Base-by-base conservation (phyloP, 1,139 yeast species). In the Geotrichum klebahnii region DNA sequence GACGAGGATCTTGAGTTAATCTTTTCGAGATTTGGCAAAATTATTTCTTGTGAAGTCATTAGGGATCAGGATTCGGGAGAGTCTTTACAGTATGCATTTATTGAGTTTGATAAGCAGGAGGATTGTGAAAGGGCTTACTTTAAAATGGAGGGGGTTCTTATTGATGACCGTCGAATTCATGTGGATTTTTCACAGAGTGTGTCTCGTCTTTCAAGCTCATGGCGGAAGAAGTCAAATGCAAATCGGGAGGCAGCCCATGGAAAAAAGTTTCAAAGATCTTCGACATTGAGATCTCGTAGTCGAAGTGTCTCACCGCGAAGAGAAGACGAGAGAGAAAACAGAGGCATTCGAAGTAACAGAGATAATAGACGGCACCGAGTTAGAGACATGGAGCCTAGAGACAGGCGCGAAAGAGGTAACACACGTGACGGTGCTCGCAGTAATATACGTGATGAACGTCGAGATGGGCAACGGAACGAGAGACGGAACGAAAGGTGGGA, bases 131-230 rank as follows among this genome's bases (percentile, higher is more conserved):
- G 62, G 23, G 88, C 88, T 0, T 82, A 79, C 60, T 66, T 70
- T 48, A 78, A 77, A 58, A 78, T 82, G 77, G 78, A 79, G 39
- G 76, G 76, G 10, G 83, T 79, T 6, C 60, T 82, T 42, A 79
- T 82, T 36, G 89, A 82, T 60, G 89, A 84, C 49, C 66, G 76
- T 29, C 70, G 84, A 46, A 75, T 82, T 24, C 79, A 79, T 54
- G 84, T 82, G 44, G 88, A 82, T 61, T 82, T 82, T 67, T 77
- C 84, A 45, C 89, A 82, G 60, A 78, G 84, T 56, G 72, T 71
- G 16, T 45, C 61, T 9, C 50, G 55, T 16, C 46, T 60, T 17
- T 55, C 57, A 38, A 53, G 51, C n/a, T 41, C 48, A 4, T 59
- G 63, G 62, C 46, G 61, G 28, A 39, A 45, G 9, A 44, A 46